A percentile compares a stretch with the other conserved stretches of the same genome.
Evolutionary conservation across 345 rosid genomes (phyloP).

Genomic region (Lenwebbia sp.): DNA sequence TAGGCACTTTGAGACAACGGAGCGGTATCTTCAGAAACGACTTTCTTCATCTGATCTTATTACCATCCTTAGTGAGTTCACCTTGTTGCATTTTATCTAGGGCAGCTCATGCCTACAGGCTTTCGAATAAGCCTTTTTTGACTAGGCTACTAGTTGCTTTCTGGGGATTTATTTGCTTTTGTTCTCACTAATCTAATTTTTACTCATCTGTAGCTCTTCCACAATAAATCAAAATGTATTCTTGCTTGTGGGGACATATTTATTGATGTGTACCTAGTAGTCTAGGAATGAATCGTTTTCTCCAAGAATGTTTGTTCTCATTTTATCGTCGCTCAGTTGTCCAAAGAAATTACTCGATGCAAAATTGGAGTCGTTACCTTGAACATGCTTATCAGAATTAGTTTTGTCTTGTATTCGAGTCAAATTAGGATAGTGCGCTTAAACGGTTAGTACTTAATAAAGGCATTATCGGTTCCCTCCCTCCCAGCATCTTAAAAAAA

Average conservation of each 20-base stretch:
- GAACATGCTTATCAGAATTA: background rate
- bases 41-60: slow-evolving; percentile 50
- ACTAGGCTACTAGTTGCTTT: background rate
- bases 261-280: background rate
- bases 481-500: background rate
- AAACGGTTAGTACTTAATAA: background rate
- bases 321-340: background rate
- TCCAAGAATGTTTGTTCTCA: background rate
- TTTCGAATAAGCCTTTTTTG: background rate
- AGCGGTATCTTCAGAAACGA: slow-evolving; percentile 42
- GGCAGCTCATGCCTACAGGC: background rate
- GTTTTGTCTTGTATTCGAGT: background rate
- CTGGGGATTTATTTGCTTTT: background rate
- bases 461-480: background rate
- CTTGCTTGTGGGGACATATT: background rate
- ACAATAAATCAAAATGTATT: background rate
- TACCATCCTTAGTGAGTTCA: slow-evolving; percentile 50
- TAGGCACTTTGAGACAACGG: slow-evolving; percentile 71
- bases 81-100: background rate
- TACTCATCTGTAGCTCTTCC: background rate
- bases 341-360: background rate
- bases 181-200: background rate
- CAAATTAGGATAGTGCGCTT: background rate
- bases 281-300: background rate
- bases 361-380: background rate